These are phyloP conservation scores for Citrus reticulata DNA, from an alignment of 345 rosid species.

Conservation along the genomic window DNA sequence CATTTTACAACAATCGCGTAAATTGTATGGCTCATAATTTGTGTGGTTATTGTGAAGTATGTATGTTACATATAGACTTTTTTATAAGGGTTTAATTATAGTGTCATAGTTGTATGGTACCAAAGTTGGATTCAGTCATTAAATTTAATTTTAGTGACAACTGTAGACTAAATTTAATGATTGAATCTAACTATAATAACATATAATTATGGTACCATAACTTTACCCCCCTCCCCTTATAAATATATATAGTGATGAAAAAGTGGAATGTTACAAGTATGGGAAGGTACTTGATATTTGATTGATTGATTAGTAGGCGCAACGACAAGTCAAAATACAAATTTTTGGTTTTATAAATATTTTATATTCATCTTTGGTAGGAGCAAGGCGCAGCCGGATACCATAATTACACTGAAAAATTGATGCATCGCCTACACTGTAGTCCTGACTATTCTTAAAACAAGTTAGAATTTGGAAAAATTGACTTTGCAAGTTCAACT, in stretches of 20 bases:
- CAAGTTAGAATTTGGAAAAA: not conserved
- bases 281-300: not conserved
- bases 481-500: not conserved
- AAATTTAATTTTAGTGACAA: too few relatives aligned
- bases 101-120: fast-evolving
- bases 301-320: not conserved
- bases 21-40: too few relatives aligned
- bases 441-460: not conserved
- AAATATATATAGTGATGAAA: not conserved
- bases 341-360: too few relatives aligned
- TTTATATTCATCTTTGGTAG: too few relatives aligned
- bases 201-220: fast-evolving
- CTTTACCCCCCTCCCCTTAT: too few relatives aligned
- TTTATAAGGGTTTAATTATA: too few relatives aligned
- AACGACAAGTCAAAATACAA: too few relatives aligned
- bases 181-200: fast-evolving
- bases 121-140: fast-evolving
- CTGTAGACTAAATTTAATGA: too few relatives aligned
- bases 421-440: not conserved
- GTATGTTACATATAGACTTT: too few relatives aligned
- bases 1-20: fast-evolving
- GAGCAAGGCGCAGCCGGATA: too few relatives aligned
- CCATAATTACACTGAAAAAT: too few relatives aligned
- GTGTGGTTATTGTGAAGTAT: fast-evolving
- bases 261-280: not conserved